Base-by-base conservation (phyloP, 805 yeast species). In the Wickerhamomyces sydowiorum region DNA sequence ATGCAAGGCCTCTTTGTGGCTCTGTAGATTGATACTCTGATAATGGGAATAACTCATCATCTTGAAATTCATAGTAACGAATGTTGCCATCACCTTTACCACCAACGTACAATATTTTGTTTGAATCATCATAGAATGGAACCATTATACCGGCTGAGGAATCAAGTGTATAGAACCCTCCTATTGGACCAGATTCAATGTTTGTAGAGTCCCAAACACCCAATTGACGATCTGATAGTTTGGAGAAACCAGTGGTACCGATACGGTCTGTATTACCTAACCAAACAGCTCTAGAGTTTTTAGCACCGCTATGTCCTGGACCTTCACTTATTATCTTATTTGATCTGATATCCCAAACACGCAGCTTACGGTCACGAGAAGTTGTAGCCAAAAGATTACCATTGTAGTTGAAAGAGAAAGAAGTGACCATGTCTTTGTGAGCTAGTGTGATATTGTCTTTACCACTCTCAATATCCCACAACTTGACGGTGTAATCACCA, bases 21-120 rank as follows among this genome's bases (percentile, higher is more conserved):
- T 87, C 95, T 3, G 80, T 76, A 4, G 97, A 88, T 46, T 82
- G 81, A 62, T 76, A 93, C 61, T 91, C 96, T n/a, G 96, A 86
- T 45, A 93, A 67, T 52, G 85, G 87, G 64, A 72, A 81, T 42
- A 93, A 71, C 55, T 81, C 84, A 56, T 91, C 97, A 54, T 86
- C 78, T 47, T 81, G 88, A 62, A 76, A 88, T 69, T 93, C 99
- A 59, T 70, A 93, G 66, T 91, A 91, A 57, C 96, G 86, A 56
- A 93, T 87, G 62, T 91, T 93, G 54, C 98, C 98, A 63, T 93
- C 99, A 62, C 97, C 97, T 64, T 93, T 91, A 53, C 99, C 99
- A 25, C 96, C 98, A 47, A 93, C 69, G 58, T 84, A 93, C 45
- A 93, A 71, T 44, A 90, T 78, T 42, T 81, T 78, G 36, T 86